These are phyloP conservation scores for Penicillium longicatenatum DNA, from an alignment of 495 filamentous ascomycete species.

Conservation along the genomic window DNA sequence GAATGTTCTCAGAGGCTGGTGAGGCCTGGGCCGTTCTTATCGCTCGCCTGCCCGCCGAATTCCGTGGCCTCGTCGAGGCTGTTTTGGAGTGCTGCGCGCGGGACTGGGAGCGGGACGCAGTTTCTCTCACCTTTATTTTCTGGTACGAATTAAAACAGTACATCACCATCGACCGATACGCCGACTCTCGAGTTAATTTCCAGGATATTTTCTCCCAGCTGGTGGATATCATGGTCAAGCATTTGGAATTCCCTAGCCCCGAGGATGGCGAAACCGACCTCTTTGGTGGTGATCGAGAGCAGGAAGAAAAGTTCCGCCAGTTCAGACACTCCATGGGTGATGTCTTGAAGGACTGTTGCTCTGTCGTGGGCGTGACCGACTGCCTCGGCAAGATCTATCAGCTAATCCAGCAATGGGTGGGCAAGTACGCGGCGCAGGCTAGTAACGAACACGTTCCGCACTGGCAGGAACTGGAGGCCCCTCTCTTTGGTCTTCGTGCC, in stretches of 20 bases:
- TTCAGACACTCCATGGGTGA: constrained; percentile 98
- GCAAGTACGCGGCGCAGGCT: constrained; percentile 74
- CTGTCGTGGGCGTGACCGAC: constrained; percentile 89
- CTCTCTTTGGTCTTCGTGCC: constrained; percentile 90
- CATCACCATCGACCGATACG: constrained; percentile 83
- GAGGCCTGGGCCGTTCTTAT: constrained; percentile 92
- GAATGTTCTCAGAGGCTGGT: constrained; percentile 90
- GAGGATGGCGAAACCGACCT: constrained; percentile 79
- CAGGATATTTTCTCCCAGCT: constrained; percentile 80
- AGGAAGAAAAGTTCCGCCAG: constrained; percentile 95
- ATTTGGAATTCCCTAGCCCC: constrained; percentile 84
- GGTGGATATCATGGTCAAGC: constrained; percentile 90
- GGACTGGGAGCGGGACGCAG: constrained; percentile 85
- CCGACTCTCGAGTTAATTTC: constrained; percentile 72
- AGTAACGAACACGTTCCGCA: constrained; percentile 77
- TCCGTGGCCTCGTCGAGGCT: constrained; percentile 83
- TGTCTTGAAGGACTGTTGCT: constrained; percentile 95
- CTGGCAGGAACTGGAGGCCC: constrained; percentile 95
- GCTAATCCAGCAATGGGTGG: constrained; percentile 83
- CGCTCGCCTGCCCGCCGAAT: constrained; percentile 77
- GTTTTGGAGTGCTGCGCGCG: constrained; percentile 86
- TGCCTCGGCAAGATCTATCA: constrained; percentile 86
- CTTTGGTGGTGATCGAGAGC: constrained; percentile 93
- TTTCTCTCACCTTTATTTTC: constrained; percentile 90
- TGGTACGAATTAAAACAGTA: constrained; percentile 99